phyloP scores from a whole-genome alignment of 805 yeast species.

The Nakazawaea peltata region DNA sequence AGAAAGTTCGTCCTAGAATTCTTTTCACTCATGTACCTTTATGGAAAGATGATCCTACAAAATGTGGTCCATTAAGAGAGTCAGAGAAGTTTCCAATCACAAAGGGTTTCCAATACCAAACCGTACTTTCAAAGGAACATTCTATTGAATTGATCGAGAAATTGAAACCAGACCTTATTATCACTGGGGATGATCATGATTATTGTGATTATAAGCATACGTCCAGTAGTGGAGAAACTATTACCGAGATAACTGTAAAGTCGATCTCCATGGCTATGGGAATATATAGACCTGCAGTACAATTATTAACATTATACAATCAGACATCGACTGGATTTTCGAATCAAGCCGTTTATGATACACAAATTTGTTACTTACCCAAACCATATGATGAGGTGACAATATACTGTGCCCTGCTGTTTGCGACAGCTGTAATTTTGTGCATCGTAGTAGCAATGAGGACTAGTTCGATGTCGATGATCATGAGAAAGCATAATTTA shows the following conservation, averaged over 20 bases:
- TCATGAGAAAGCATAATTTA: neutral
- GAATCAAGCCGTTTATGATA: neutral
- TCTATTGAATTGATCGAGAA: constrained; percentile 47
- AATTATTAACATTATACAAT: constrained; percentile 50
- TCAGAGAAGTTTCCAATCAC: constrained; percentile 58
- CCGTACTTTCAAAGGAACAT: constrained; percentile 57
- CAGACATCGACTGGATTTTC: too few species aligned
- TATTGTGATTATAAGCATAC: constrained; percentile 72
- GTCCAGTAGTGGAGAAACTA: constrained; percentile 13
- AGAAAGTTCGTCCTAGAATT: constrained; percentile 46
- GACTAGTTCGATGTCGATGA: constrained; percentile 3
- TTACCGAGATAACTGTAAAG: constrained; percentile 68
- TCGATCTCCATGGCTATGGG: constrained; percentile 93
- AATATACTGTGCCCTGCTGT: constrained; percentile 29
- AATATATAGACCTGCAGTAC: constrained; percentile 67
- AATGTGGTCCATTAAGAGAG: constrained; percentile 77
- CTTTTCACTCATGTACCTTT: constrained; percentile 84
- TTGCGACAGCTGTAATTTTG: constrained; percentile 12
- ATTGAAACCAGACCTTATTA: constrained; percentile 60
- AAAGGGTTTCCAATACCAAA: constrained; percentile 82
- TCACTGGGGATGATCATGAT: constrained; percentile 96
- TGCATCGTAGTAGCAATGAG: constrained; percentile 3
- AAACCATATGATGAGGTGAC: constrained; percentile 35
- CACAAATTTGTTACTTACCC: constrained; percentile 34
- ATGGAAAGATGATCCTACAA: constrained; percentile 44